Conservation (phyloP, 257 asterid genomes). For the Catharanthus roseus region DNA sequence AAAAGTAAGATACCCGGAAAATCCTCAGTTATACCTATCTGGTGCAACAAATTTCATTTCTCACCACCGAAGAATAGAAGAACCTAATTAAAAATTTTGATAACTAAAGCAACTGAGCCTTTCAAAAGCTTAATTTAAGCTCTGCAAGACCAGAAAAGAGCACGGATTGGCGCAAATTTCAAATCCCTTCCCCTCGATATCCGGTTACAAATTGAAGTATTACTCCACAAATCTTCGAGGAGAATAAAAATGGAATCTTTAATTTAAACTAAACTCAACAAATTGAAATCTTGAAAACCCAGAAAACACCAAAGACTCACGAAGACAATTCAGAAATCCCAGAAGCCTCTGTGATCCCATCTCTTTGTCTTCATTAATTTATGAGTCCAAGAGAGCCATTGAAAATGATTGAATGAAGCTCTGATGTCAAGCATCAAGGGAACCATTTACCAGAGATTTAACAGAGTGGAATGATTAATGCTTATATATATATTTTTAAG, state of each 20-base stretch:
- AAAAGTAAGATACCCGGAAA: neutral
- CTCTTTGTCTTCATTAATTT: slow-evolving; percentile 22
- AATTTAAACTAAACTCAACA: slow-evolving; percentile 21
- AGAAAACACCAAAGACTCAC: slow-evolving; percentile 37
- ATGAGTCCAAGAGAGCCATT: slow-evolving; percentile 20
- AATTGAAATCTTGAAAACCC: slow-evolving; percentile 24
- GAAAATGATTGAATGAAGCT: slow-evolving; percentile 62
- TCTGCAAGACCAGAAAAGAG: slow-evolving; percentile 4
- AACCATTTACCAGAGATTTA: slow-evolving; percentile 56
- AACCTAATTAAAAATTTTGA: slow-evolving; percentile 4
- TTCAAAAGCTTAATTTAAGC: neutral
- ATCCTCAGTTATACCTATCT: neutral
- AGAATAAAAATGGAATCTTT: slow-evolving; percentile 34
- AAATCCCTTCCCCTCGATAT: neutral
- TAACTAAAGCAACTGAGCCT: neutral
- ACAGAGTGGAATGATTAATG: slow-evolving; percentile 56
- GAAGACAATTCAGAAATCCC: slow-evolving; percentile 34
- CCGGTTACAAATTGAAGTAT: neutral
- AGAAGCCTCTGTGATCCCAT: slow-evolving; percentile 22
- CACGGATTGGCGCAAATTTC: neutral
- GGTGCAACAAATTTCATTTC: neutral
- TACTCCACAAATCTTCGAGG: slow-evolving; percentile 2
- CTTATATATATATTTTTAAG: slow-evolving; percentile 11
- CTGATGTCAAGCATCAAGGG: slow-evolving; percentile 88
- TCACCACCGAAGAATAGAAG: neutral